Evolutionary conservation across 2,329 filamentous ascomycete genomes (phyloP), one percentile per base, ranked within the genome.

Genomic region (Colletotrichum sp.): DNA sequence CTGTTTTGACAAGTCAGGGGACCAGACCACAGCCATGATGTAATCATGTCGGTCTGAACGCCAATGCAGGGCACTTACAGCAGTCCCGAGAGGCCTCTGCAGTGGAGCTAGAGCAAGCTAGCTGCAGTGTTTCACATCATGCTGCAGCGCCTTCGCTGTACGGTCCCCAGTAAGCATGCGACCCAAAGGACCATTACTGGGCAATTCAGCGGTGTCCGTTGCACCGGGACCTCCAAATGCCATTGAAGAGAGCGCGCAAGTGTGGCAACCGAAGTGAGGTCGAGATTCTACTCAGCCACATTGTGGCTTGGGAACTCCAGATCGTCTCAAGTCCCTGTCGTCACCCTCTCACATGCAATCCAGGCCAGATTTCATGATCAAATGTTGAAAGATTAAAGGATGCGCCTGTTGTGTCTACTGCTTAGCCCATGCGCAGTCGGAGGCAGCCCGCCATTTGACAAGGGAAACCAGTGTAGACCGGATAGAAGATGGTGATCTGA

Each of bases 1-100:
- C 71, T 73, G 74, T 76, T 76, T 76, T 76, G 64, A 65, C 69
- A 68, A 72, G 69, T 68, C 73, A 76, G 73, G 72, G 73, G 73
- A 68, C 71, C 71, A 74, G 18, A 52, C 71, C 15, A 34, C 65
- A 21, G 26, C 59, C 71, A 76, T 76, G 74, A 76, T 76, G 74
- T 76, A 76, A 76, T 76, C 52, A 60, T 69, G 71, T 60, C 74
- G 64, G 74, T 69, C 71, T 74, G 74, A 71, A 76, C 57, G 71
- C 70, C 74, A 76, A 65, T 69, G 64, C 28, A 30, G 28, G 28
- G 28, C 70, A 76, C 59, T 24, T 26, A 24, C 12, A 55, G 24
- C 59, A 39, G 39, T 52, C 59, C 34, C 64, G 34, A 74, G 74
- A 76, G 74, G 74, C 74, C 74, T 76, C 70, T 74, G 32, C 49